phyloP scores from a whole-genome alignment of 192 early-diverging fungal species.

The Chytriomyces confervae region DNA sequence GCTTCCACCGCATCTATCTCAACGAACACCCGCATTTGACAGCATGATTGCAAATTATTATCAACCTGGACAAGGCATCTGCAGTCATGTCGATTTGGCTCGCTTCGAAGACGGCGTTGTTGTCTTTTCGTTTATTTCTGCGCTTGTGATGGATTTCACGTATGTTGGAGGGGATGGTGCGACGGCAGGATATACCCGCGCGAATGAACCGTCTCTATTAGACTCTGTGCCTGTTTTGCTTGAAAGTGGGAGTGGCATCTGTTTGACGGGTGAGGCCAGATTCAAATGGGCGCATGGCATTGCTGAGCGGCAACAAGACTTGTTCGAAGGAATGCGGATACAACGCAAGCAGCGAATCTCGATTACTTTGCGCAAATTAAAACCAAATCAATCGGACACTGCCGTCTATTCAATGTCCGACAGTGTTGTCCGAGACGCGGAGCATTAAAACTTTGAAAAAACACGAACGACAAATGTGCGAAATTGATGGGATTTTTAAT shows the following conservation, averaged over 20 bases:
- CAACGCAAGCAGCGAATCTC: conserved; percentile 33
- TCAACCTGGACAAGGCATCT: conserved; percentile 56
- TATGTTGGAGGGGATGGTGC: not conserved
- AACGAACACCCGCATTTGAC: conserved; percentile 42
- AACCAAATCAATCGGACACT: conserved; percentile 18
- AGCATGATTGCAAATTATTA: conserved; percentile 63
- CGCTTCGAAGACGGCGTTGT: conserved; percentile 61
- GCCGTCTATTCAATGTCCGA: not conserved
- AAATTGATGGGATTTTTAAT: not conserved
- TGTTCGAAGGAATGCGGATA: conserved; percentile 11
- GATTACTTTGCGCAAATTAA: conserved; percentile 38
- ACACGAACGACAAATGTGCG: not conserved
- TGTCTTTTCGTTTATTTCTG: conserved; percentile 48
- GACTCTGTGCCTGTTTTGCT: conserved; percentile 22
- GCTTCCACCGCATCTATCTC: conserved; percentile 1
- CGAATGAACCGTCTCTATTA: not conserved
- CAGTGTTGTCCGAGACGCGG: not conserved
- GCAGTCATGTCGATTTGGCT: conserved; percentile 58
- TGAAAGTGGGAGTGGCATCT: conserved; percentile 52
- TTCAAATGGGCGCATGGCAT: conserved; percentile 62
- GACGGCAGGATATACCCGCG: conserved; percentile 30
- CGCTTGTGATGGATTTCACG: conserved; percentile 51
- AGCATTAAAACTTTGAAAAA: not conserved
- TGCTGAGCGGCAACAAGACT: conserved; percentile 7
- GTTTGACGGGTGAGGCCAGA: conserved; percentile 55